Evolutionary conservation across 176 grass and related monocot species (phyloP), one percentile per base, ranked within the genome.

Genomic region (Carex myosuroides): DNA sequence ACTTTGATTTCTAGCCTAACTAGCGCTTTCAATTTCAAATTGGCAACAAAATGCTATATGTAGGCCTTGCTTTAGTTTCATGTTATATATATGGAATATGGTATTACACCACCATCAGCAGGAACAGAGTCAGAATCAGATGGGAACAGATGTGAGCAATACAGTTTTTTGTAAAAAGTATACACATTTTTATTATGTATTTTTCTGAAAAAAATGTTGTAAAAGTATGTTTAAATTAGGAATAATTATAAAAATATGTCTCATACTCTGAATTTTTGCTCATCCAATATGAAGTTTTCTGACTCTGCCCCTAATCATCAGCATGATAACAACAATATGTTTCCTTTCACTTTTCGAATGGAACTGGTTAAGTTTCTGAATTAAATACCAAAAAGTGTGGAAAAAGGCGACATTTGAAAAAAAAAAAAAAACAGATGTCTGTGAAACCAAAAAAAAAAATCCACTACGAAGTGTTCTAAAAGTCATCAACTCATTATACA

Each of bases 41-140:
- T 54, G 72, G 72, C 44, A 76, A 53, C 22, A 54, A 29, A 30
- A 32, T 76, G 21, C 72, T 76, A 76, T 13, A 55, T 32, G 13
- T 55, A 55, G 48, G 29, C 20, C 21, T 54, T 76, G n/a, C 72
- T 76, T 76, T 76, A 76, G 4, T 75, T 48, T 75, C 46, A 75
- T 20, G 44, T 74, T 53, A 26, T 52, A 13, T 29, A 75, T 33
- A 2, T 44, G 42, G 6, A 44, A 1, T 70, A 18, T 22, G 68
- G 68, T 26, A 42, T 70, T 12, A 18, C 6, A 44, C 41, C 35
- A 71, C 39, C 68, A 71, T 71, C 68, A 46, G 39, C 39, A 41
- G 8, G 17, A 71, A 10, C 46, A 50, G 46, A 44, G 6, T 44
- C 42, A 44, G 42, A 44, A 8, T 44, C 42, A 44, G 42, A 6